Evolutionary conservation across 2,329 filamentous ascomycete genomes (phyloP).

Genomic region (Aspergillus ustus): DNA sequence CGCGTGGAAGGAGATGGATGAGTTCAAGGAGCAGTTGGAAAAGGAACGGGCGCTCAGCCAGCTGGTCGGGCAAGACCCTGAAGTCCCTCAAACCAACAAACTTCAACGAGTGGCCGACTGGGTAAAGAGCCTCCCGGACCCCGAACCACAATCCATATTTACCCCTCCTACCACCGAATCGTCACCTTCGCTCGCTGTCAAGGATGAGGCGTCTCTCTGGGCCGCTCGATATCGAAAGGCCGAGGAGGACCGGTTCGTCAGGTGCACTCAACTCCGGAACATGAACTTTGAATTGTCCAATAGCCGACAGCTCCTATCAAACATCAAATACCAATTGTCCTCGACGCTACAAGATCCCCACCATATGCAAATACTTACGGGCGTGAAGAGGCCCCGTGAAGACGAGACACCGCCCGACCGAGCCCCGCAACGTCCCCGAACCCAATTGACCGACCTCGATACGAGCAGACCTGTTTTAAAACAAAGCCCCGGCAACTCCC

Average conservation of each 20-base stretch:
- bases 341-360: slow-evolving; percentile 3
- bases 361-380: neutral
- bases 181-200: slow-evolving; percentile 1
- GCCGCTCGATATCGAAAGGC: slow-evolving; percentile 6
- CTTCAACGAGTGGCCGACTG: slow-evolving; percentile 19
- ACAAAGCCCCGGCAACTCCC: slow-evolving; percentile 11
- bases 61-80: neutral
- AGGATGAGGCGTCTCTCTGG: slow-evolving; percentile 10
- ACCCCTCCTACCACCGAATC: slow-evolving; percentile 9
- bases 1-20: slow-evolving; percentile 25
- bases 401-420: slow-evolving; percentile 18
- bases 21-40: slow-evolving; percentile 10
- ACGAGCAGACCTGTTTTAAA: slow-evolving; percentile 12
- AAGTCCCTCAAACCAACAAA: slow-evolving; percentile 14
- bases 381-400: slow-evolving; percentile 22
- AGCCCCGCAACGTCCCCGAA: slow-evolving; percentile 20
- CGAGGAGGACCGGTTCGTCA: slow-evolving; percentile 9
- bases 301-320: slow-evolving; percentile 10
- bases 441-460: slow-evolving; percentile 3
- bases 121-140: slow-evolving; percentile 16
- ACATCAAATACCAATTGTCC: slow-evolving; percentile 1
- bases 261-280: neutral
- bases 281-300: slow-evolving; percentile 4
- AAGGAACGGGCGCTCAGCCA: slow-evolving; percentile 11
- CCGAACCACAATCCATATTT: neutral